Evolutionary conservation across 208 protist genomes (phyloP).

Genomic region (Tritrichomonas musculus): DNA sequence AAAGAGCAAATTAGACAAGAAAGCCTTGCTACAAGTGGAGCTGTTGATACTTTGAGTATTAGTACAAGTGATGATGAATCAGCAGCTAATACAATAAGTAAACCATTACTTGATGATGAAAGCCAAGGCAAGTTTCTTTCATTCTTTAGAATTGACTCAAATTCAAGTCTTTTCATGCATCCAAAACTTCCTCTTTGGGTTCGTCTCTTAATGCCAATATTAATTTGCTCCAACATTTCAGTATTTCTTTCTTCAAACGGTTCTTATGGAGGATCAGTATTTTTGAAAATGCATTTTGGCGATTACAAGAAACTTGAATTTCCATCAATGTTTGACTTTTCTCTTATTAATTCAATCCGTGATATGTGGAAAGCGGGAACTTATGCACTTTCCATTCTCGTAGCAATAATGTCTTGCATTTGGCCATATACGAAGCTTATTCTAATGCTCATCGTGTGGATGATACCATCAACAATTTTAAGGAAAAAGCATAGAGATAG

Average conservation of each 20-base stretch:
- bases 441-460: constrained; percentile 57
- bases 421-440: constrained; percentile 81
- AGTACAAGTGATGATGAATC: neutral
- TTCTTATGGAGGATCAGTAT: neutral
- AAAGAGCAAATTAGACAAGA: too few relatives aligned
- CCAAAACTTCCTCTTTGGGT: neutral
- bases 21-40: neutral
- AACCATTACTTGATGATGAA: too few relatives aligned
- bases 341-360: constrained; percentile 61
- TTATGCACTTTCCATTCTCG: constrained; percentile 65
- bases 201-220: neutral
- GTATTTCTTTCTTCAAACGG: neutral
- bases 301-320: neutral
- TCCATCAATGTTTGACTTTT: constrained; percentile 67
- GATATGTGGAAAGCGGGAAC: constrained; percentile 71
- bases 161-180: neutral
- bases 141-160: neutral
- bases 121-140: too few relatives aligned
- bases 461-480: constrained; percentile 60
- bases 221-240: neutral
- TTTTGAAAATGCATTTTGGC: neutral
- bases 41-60: neutral
- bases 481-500: constrained; percentile 49
- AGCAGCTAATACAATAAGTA: neutral
- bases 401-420: constrained; percentile 74